A percentile compares a stretch with the other conserved stretches of the same genome.
Conservation (phyloP, 495 filamentous ascomycete genomes). For the Daldinia decipiens region DNA sequence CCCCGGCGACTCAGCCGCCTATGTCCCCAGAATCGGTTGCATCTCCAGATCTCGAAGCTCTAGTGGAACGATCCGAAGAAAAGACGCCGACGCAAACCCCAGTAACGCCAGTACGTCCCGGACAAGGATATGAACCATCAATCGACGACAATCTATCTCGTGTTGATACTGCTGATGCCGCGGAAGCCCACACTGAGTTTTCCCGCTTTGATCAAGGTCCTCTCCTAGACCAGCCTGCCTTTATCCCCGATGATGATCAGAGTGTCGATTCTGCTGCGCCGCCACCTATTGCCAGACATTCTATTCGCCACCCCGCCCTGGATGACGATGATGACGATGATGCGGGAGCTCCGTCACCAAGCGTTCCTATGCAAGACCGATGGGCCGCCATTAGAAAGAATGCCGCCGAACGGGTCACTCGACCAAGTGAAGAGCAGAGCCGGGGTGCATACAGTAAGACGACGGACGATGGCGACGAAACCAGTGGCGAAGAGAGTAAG, state of each 20-base stretch:
- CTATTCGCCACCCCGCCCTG: constrained; percentile 26
- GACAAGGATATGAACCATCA: constrained; percentile 61
- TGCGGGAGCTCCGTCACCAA: constrained; percentile 42
- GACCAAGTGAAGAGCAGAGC: constrained; percentile 70
- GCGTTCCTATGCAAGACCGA: constrained; percentile 68
- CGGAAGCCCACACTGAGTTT: constrained; percentile 75
- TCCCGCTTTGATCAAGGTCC: constrained; percentile 92
- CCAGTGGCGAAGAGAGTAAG: constrained; percentile 96
- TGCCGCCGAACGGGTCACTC: constrained; percentile 79
- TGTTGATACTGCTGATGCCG: constrained; percentile 71
- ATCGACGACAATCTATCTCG: constrained; percentile 67
- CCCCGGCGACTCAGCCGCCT: constrained; percentile 34
- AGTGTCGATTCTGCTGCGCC: constrained; percentile 57
- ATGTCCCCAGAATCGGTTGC: constrained; percentile 46
- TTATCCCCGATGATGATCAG: constrained; percentile 75
- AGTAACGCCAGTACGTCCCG: constrained; percentile 25
- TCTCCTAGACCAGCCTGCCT: constrained; percentile 85
- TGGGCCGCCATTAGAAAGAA: constrained; percentile 98
- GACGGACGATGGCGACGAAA: constrained; percentile 78
- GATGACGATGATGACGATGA: constrained; percentile 39
- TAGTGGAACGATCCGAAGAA: constrained; percentile 49
- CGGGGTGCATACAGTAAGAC: constrained; percentile 62
- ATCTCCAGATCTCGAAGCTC: constrained; percentile 40
- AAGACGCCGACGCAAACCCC: constrained; percentile 48
- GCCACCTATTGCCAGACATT: constrained; percentile 55